phyloP scores from a whole-genome alignment of 495 filamentous ascomycete genomes.

The Daldinia bambusicola region DNA sequence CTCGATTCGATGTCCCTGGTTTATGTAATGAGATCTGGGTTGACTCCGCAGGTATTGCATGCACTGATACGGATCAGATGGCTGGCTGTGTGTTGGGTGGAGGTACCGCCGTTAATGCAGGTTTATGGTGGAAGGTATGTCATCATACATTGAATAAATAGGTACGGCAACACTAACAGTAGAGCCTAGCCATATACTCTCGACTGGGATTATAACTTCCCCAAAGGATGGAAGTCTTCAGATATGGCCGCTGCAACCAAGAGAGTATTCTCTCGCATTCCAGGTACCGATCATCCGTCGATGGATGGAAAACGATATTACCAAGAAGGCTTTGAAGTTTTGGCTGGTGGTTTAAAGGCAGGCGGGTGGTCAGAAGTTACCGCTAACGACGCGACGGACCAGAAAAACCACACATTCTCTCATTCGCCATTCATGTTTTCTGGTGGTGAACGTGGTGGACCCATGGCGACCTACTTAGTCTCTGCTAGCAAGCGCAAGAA shows the following conservation, averaged over 20 bases:
- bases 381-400: conserved; percentile 67
- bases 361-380: conserved; percentile 71
- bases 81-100: conserved; percentile 82
- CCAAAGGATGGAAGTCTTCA: conserved; percentile 73
- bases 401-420: conserved; percentile 74
- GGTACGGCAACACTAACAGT: background rate
- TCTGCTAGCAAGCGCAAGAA: conserved; percentile 68
- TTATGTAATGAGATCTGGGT: conserved; percentile 77
- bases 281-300: conserved; percentile 74
- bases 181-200: conserved; percentile 51
- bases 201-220: conserved; percentile 82
- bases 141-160: background rate
- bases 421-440: conserved; percentile 77
- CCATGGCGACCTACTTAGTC: conserved; percentile 77
- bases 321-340: conserved; percentile 70
- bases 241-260: conserved; percentile 68
- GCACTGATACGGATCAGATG: conserved; percentile 76
- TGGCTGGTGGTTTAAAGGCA: conserved; percentile 63
- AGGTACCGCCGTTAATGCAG: conserved; percentile 79
- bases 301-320: conserved; percentile 74
- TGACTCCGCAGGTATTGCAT: conserved; percentile 70
- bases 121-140: conserved; percentile 63
- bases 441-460: conserved; percentile 74
- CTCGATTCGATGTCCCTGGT: conserved; percentile 82
- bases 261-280: conserved; percentile 74